Base-by-base conservation (phyloP, 805 yeast species). In the Zygosaccharomyces kombuchaensis region DNA sequence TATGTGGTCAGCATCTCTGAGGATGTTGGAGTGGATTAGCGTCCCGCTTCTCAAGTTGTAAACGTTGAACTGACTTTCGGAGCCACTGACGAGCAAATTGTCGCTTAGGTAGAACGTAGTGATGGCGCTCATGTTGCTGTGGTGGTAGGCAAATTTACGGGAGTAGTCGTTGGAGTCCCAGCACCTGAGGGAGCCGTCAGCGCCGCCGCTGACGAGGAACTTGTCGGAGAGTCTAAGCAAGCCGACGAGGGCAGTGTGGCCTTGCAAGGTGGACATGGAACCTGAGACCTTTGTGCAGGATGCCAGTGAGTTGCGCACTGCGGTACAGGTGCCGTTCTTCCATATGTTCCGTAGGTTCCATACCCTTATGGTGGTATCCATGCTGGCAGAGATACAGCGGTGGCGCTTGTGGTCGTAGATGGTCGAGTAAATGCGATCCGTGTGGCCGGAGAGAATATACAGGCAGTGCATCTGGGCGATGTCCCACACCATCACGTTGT, bases 71-170 rank as follows among this genome's bases (percentile, higher is more conserved):
- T 88, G 85, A 40, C 84, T 78, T 57, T 85, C 95, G 46, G 95
- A 83, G 0, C 99, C 99, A 57, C 96, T 84, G 0, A 93, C 85
- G 34, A 93, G 78, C 47, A 87, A 68, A 54, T 84, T 80, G 47
- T 87, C 87, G 55, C 88, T 91, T 60, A 89, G 89, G 64, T 85
- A 91, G 63, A 93, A 89, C 49, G 98, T 91, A 0, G 98, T 89
- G 39, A 93, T 90, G 0, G 98, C 95, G 22, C 81, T 77, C 64
- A 89, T 91, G 26, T 96, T 95, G 44, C 69, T 76, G 37, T 80
- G 77, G 54, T 85, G 83, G 47, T 89, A 76, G 40, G 84, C 78
- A 59, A 79, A 78, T 41, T 72, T 70, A 34, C 86, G 78, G 16
- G 75, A 75, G 23, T 87, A 89, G 7, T 82, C 77, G 22, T 78